Conservation (phyloP, 2,329 filamentous ascomycete genomes). For the Clarireedia sp. region DNA sequence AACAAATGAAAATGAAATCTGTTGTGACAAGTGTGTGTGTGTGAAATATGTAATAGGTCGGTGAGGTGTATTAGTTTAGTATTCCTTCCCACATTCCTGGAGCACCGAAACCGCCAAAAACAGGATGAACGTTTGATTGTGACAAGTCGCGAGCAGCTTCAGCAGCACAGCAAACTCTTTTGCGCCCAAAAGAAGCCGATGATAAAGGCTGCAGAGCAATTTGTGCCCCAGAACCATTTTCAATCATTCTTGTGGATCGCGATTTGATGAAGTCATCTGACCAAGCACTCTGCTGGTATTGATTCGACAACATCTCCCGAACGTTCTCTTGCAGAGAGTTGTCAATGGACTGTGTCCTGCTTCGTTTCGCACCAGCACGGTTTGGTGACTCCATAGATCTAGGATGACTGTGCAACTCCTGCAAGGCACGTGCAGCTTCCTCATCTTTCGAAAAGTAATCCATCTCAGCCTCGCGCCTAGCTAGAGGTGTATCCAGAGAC, state of each 20-base stretch:
- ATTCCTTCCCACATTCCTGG: slow-evolving; percentile 62
- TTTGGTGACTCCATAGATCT: slow-evolving; percentile 33
- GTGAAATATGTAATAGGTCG: slow-evolving; percentile 11
- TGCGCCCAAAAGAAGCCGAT: slow-evolving; percentile 41
- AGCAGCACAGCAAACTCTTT: slow-evolving; percentile 59
- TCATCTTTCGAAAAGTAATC: slow-evolving; percentile 35
- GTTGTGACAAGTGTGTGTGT: slow-evolving; percentile 11
- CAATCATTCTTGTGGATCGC: slow-evolving; percentile 30
- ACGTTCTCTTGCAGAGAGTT: slow-evolving; percentile 59
- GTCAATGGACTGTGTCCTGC: slow-evolving; percentile 50
- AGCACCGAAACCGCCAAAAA: slow-evolving; percentile 43
- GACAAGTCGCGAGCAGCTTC: slow-evolving; percentile 45
- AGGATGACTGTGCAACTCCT: slow-evolving; percentile 51
- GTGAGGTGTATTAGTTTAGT: slow-evolving; percentile 35
- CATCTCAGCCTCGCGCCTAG: slow-evolving; percentile 39
- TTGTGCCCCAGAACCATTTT: slow-evolving; percentile 33
- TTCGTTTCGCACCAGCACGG: slow-evolving; percentile 46
- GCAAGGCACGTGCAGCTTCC: slow-evolving; percentile 50
- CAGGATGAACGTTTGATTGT: slow-evolving; percentile 40
- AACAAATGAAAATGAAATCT: slow-evolving; percentile 12
- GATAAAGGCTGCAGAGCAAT: slow-evolving; percentile 36
- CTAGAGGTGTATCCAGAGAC: slow-evolving; percentile 41
- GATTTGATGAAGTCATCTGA: slow-evolving; percentile 25
- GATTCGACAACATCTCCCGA: slow-evolving; percentile 48
- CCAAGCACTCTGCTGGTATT: slow-evolving; percentile 22